Percentiles rank a stretch among this genome's conserved stretches.
Conservation (phyloP, 345 rosid species). For the Populus alba region DNA sequence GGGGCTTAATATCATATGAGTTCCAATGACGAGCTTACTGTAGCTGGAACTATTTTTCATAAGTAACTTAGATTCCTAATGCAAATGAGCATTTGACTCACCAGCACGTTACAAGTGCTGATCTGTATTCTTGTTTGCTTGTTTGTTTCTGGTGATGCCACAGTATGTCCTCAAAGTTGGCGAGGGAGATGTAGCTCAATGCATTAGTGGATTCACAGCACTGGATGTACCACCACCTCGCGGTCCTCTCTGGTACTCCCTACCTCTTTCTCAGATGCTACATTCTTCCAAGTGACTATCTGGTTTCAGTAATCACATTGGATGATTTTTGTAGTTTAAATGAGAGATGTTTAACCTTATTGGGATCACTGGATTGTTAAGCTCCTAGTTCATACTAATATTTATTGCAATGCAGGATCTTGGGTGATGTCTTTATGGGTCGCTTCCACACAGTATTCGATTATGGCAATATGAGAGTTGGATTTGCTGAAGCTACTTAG, state of each 20-base stretch:
- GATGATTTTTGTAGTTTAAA: neutral
- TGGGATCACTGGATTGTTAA: neutral
- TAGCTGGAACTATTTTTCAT: neutral
- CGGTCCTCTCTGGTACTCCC: constrained; percentile 84
- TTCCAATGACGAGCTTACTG: neutral
- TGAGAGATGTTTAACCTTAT: too few species aligned
- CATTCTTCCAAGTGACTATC: neutral
- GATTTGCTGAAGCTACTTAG: constrained; percentile 80
- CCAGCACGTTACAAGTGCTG: neutral
- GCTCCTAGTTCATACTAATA: neutral
- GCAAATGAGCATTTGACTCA: too few species aligned
- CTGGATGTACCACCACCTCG: constrained; percentile 84
- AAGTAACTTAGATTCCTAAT: neutral
- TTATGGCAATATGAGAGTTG: constrained; percentile 71
- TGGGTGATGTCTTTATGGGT: constrained; percentile 85
- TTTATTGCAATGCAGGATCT: constrained; percentile 55
- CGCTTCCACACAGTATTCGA: constrained; percentile 77
- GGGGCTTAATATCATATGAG: neutral
- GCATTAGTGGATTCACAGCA: constrained; percentile 87
- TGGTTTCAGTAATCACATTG: neutral
- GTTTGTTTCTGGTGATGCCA: constrained; percentile 11
- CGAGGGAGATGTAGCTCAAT: constrained; percentile 67
- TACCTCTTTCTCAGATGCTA: neutral
- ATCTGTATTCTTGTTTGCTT: neutral
- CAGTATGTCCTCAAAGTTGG: constrained; percentile 91